Conservation (phyloP, 805 yeast genomes). For the Brettanomyces naardenensis region DNA sequence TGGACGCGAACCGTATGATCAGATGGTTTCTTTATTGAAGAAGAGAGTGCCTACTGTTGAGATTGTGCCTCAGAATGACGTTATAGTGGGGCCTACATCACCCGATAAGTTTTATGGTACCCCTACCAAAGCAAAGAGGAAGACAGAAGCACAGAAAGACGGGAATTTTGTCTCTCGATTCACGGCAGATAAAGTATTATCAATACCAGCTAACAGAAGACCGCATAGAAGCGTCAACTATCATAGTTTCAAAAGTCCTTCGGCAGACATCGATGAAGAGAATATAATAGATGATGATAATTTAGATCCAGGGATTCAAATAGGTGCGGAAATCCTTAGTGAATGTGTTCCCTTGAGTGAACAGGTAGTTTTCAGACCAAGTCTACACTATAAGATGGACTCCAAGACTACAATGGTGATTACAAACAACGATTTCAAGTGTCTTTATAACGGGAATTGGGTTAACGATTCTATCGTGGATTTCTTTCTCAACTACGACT, state of each 20-base stretch:
- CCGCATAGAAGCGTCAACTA: conserved; percentile 5
- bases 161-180: background rate
- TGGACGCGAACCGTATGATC: background rate
- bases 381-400: conserved; percentile 41
- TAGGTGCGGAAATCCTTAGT: conserved; percentile 14
- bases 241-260: conserved; percentile 1
- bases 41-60: background rate
- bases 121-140: background rate
- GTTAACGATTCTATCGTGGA: conserved; percentile 84
- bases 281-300: conserved; percentile 27
- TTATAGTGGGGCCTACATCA: background rate
- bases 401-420: conserved; percentile 51
- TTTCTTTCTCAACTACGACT: conserved; percentile 61
- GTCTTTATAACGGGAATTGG: conserved; percentile 78
- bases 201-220: conserved; percentile 2
- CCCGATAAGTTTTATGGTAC: background rate
- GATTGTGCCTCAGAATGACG: background rate
- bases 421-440: conserved; percentile 63
- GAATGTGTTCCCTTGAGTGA: conserved; percentile 23
- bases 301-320: conserved; percentile 28
- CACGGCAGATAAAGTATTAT: background rate
- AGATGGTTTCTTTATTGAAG: background rate
- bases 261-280: conserved; percentile 4
- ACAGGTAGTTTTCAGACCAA: conserved; percentile 24
- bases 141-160: background rate